Percentiles rank a stretch among this genome's conserved stretches.
These are phyloP conservation scores for Tulasnella sp. DNA, from an alignment of 768 basidiomycete genomes.

Conservation along the genomic window DNA sequence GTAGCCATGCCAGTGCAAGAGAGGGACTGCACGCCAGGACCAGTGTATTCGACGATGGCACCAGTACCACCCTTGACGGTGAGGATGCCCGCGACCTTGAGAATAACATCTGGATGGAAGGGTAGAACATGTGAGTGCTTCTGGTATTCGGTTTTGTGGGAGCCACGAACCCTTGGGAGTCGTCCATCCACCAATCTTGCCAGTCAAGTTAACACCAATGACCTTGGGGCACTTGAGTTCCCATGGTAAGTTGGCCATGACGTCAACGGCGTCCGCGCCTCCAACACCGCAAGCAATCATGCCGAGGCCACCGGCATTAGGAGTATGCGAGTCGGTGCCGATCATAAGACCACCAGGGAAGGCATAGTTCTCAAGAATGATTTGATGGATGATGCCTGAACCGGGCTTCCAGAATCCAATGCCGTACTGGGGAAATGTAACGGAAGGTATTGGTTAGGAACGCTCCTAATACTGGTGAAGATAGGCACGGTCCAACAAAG, in stretches of 20 bases:
- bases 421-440: constrained; percentile 51
- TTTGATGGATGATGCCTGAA: constrained; percentile 98
- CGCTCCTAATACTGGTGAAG: background rate
- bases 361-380: constrained; percentile 98
- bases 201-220: constrained; percentile 92
- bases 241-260: constrained; percentile 97
- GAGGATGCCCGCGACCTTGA: constrained; percentile 97
- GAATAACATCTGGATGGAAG: constrained; percentile 66
- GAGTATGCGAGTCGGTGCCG: constrained; percentile 98
- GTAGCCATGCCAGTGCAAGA: constrained; percentile 99
- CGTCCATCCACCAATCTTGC: constrained; percentile 94
- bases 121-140: constrained; percentile 15
- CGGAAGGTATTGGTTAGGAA: constrained; percentile 2
- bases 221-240: constrained; percentile 99
- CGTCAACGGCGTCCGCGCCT: constrained; percentile 98
- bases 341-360: constrained; percentile 99
- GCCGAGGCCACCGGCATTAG: constrained; percentile 97
- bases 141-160: background rate
- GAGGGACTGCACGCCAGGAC: constrained; percentile 87
- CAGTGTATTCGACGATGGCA: constrained; percentile 95
- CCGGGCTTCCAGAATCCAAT: constrained; percentile 99
- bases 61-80: constrained; percentile 99
- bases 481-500: background rate
- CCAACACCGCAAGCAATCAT: constrained; percentile 99
- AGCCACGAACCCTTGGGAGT: constrained; percentile 71